These are phyloP conservation scores for Mycena olivaceomarginata DNA, from an alignment of 768 basidiomycete genomes.

Conservation along the genomic window DNA sequence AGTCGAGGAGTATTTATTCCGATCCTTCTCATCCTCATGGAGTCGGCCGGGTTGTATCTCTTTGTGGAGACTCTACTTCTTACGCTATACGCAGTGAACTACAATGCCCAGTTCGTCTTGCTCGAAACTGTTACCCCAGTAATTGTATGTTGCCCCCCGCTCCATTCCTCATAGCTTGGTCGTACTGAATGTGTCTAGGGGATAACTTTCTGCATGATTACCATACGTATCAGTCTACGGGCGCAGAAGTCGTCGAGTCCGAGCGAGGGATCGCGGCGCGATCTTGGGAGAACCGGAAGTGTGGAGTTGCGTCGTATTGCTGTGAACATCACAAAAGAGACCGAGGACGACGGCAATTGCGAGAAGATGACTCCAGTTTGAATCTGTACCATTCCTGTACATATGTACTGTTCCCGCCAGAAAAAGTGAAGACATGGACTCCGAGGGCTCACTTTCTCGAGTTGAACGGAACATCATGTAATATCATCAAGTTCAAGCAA, in stretches of 20 bases:
- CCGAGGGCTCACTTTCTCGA: too few relatives aligned
- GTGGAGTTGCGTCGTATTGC: background rate
- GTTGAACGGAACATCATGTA: too few relatives aligned
- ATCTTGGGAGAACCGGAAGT: background rate
- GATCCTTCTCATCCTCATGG: too few relatives aligned
- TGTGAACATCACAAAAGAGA: background rate
- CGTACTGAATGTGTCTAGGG: background rate
- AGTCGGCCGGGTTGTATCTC: too few relatives aligned
- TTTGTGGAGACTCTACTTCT: constrained; percentile 15
- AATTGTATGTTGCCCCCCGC: constrained; percentile 29
- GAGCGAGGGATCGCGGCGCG: background rate
- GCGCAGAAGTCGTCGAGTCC: background rate
- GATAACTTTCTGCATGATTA: too few relatives aligned
- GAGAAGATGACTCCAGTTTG: too few relatives aligned
- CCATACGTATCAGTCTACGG: background rate
- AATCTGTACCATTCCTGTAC: too few relatives aligned
- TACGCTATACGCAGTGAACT: constrained; percentile 36
- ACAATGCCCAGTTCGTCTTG: constrained; percentile 46
- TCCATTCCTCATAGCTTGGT: background rate
- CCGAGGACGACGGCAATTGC: background rate
- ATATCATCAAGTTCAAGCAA: too few relatives aligned
- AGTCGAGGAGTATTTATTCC: too few relatives aligned
- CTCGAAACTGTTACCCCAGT: constrained; percentile 42
- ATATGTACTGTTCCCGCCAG: too few relatives aligned
- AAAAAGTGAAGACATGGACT: too few relatives aligned